Percentiles rank a stretch among this genome's conserved stretches.
Evolutionary conservation across 1,284 basidiomycete genomes (phyloP).

Genomic region (Stygiomarasmius scandens): DNA sequence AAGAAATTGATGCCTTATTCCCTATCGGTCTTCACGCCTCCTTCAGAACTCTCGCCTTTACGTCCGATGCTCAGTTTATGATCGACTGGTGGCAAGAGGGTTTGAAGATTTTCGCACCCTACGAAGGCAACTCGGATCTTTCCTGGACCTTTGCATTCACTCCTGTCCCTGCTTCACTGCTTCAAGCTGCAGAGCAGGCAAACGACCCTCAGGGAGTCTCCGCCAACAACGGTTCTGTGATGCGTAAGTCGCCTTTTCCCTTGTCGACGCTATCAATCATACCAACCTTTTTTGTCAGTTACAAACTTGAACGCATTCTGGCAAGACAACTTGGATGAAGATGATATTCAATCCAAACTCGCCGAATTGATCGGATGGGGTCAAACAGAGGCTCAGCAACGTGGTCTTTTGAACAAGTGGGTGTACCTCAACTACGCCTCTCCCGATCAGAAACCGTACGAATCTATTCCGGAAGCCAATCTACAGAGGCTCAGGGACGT

Average conservation of each 20-base stretch:
- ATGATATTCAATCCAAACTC: not conserved
- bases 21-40: not conserved
- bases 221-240: not conserved
- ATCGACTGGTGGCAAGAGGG: not conserved
- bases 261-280: not conserved
- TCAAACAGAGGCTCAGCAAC: not conserved
- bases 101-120: no score
- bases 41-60: not conserved
- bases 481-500: not conserved
- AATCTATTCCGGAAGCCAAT: not conserved
- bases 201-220: not conserved
- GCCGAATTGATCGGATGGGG: not conserved
- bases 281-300: not conserved
- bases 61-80: not conserved
- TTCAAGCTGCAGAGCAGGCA: not conserved
- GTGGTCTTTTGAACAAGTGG: not conserved
- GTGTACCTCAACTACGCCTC: slow-evolving; percentile 8
- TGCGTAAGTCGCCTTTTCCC: not conserved
- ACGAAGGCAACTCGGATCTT: not conserved
- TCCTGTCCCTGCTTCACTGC: not conserved
- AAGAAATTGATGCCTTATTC: not conserved
- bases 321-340: not conserved
- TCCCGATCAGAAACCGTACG: slow-evolving; percentile 3
- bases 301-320: not conserved
- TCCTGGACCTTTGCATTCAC: not conserved